Evolutionary conservation across 768 basidiomycete genomes (phyloP).

Genomic region (Pleurotus ostreatus): DNA sequence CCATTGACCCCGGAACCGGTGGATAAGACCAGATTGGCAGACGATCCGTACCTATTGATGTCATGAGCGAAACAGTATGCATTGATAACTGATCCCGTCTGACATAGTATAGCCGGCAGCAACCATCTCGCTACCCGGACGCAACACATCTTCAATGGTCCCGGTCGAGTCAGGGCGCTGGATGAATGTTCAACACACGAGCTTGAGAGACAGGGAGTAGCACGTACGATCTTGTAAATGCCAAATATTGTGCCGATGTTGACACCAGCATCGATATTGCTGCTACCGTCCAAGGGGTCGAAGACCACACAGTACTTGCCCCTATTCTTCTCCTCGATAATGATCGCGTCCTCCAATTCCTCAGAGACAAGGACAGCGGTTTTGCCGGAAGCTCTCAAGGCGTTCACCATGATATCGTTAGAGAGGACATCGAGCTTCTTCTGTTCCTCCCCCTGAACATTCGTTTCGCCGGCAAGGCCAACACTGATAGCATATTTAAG

Average conservation of each 20-base stretch:
- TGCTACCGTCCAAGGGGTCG: slow-evolving; percentile 93
- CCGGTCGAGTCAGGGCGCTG: slow-evolving; percentile 77
- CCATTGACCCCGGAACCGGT: slow-evolving; percentile 97
- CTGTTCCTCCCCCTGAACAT: slow-evolving; percentile 98
- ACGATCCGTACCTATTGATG: slow-evolving; percentile 74
- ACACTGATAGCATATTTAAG: slow-evolving; percentile 50
- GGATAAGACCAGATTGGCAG: slow-evolving; percentile 92
- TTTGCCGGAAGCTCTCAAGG: slow-evolving; percentile 94
- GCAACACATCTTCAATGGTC: slow-evolving; percentile 81
- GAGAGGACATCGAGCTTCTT: slow-evolving; percentile 98
- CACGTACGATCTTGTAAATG: slow-evolving; percentile 83
- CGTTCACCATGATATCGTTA: slow-evolving; percentile 99
- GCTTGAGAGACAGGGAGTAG: neutral
- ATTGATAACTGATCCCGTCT: slow-evolving; percentile 21
- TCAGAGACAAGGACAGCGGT: slow-evolving; percentile 96
- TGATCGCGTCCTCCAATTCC: slow-evolving; percentile 88
- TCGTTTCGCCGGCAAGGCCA: slow-evolving; percentile 93
- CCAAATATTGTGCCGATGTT: slow-evolving; percentile 99
- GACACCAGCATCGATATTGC: slow-evolving; percentile 98
- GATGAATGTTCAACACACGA: neutral
- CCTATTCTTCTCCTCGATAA: slow-evolving; percentile 76
- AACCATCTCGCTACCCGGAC: slow-evolving; percentile 95
- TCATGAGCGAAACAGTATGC: neutral
- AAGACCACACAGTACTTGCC: slow-evolving; percentile 98
- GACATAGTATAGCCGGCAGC: slow-evolving; percentile 97